A percentile compares a stretch with the other conserved stretches of the same genome.
Conservation (phyloP, 441 rosid genomes). For the Adansonia grandidieri region DNA sequence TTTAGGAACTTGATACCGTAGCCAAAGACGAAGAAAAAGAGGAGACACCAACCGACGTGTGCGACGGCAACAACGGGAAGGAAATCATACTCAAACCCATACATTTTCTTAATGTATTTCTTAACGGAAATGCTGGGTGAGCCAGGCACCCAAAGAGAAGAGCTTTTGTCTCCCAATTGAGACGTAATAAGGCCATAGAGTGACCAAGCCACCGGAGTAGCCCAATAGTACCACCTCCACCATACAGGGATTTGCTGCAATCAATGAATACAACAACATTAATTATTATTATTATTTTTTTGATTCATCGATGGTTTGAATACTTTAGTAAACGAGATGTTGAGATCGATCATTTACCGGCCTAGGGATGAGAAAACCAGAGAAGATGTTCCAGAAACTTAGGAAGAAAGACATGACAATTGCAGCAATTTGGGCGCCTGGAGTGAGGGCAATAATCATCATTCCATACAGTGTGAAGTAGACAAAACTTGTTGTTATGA, state of each 20-base stretch:
- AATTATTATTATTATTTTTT: background rate
- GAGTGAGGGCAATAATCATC: slow-evolving; percentile 82
- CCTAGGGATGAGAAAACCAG: slow-evolving; percentile 75
- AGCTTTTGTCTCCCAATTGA: slow-evolving; percentile 65
- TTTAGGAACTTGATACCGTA: background rate
- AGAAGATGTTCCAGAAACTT: slow-evolving; percentile 84
- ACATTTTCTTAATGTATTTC: slow-evolving; percentile 42
- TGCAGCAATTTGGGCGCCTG: slow-evolving; percentile 71
- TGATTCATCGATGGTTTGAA: background rate
- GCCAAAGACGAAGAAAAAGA: background rate
- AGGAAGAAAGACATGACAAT: slow-evolving; percentile 76
- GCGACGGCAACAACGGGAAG: slow-evolving; percentile 63
- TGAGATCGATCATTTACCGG: slow-evolving; percentile 39
- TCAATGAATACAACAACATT: background rate
- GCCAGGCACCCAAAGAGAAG: slow-evolving; percentile 43
- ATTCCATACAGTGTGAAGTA: slow-evolving; percentile 83
- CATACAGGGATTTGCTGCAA: slow-evolving; percentile 71
- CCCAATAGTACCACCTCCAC: slow-evolving; percentile 98
- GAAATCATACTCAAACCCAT: slow-evolving; percentile 64
- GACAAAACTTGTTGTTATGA: slow-evolving; percentile 54
- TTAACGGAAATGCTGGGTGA: slow-evolving; percentile 32
- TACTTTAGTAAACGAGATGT: background rate
- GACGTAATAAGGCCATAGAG: slow-evolving; percentile 71
- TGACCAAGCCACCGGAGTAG: slow-evolving; percentile 81
- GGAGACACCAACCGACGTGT: slow-evolving; percentile 34